Percentiles rank a stretch among this genome's conserved stretches.
Conservation (phyloP, 768 basidiomycete species). For the Lentinus brumalis region DNA sequence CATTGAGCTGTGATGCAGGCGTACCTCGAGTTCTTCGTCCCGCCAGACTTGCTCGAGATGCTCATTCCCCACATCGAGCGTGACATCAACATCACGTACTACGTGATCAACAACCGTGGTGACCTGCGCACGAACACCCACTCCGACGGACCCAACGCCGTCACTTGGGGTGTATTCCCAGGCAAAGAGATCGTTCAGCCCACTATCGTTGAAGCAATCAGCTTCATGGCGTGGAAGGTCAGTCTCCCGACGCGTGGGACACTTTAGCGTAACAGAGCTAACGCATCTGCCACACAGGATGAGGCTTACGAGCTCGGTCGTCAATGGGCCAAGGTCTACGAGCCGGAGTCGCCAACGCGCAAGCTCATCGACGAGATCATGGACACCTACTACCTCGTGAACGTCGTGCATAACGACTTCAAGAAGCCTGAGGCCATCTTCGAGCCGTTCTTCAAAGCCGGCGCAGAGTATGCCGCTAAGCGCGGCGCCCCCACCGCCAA, state of each 20-base stretch:
- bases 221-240: constrained; percentile 99
- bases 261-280: not conserved
- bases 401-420: constrained; percentile 97
- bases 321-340: constrained; percentile 91
- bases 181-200: constrained; percentile 96
- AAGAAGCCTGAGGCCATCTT: constrained; percentile 85
- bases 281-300: constrained; percentile 50
- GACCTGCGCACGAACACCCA: constrained; percentile 94
- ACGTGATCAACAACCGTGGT: constrained; percentile 94
- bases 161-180: constrained; percentile 98
- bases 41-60: constrained; percentile 67
- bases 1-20: constrained; percentile 51
- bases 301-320: constrained; percentile 91
- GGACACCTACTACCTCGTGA: constrained; percentile 84
- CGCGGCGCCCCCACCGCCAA: constrained; percentile 33
- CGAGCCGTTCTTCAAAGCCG: constrained; percentile 79
- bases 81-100: constrained; percentile 90
- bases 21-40: constrained; percentile 94
- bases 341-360: constrained; percentile 70
- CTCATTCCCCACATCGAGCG: constrained; percentile 83
- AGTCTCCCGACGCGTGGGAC: constrained; percentile 19
- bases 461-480: constrained; percentile 53
- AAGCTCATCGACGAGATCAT: constrained; percentile 78
- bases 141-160: constrained; percentile 95
- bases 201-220: constrained; percentile 95